These are phyloP conservation scores for Tricholoma saponaceum DNA, from an alignment of 768 basidiomycete species.

Conservation along the genomic window DNA sequence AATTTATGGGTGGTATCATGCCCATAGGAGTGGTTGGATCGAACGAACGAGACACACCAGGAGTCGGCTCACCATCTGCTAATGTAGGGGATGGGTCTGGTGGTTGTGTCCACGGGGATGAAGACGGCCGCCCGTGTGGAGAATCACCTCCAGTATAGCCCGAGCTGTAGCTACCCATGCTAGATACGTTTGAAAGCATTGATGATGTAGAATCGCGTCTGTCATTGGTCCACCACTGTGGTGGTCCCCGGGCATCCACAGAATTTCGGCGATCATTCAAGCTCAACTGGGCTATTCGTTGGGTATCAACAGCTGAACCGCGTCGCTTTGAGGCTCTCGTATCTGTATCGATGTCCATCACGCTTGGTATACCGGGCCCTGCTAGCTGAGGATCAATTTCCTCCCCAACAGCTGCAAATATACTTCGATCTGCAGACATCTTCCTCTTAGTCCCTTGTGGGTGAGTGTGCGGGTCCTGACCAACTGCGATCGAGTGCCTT, in stretches of 20 bases:
- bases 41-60: slow-evolving; percentile 36
- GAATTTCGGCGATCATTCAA: slow-evolving; percentile 78
- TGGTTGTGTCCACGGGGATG: slow-evolving; percentile 64
- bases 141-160: slow-evolving; percentile 57
- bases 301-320: slow-evolving; percentile 78
- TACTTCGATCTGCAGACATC: slow-evolving; percentile 66
- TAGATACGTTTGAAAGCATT: slow-evolving; percentile 59
- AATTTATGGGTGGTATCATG: slow-evolving; percentile 58
- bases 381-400: slow-evolving; percentile 65
- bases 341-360: slow-evolving; percentile 54
- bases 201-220: slow-evolving; percentile 74
- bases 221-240: slow-evolving; percentile 60
- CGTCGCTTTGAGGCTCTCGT: slow-evolving; percentile 78
- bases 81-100: slow-evolving; percentile 33
- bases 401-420: slow-evolving; percentile 48
- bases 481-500: slow-evolving; percentile 67
- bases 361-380: slow-evolving; percentile 63
- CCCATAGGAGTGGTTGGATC: slow-evolving; percentile 43
- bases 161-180: slow-evolving; percentile 46
- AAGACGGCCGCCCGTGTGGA: slow-evolving; percentile 58
- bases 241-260: slow-evolving; percentile 54
- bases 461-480: slow-evolving; percentile 42
- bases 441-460: slow-evolving; percentile 77
- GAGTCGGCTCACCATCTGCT: slow-evolving; percentile 41
- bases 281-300: slow-evolving; percentile 69